Evolutionary conservation across 2,329 filamentous ascomycete genomes (phyloP), one percentile per base, ranked within the genome.

Genomic region (Xylariaceae sp.): DNA sequence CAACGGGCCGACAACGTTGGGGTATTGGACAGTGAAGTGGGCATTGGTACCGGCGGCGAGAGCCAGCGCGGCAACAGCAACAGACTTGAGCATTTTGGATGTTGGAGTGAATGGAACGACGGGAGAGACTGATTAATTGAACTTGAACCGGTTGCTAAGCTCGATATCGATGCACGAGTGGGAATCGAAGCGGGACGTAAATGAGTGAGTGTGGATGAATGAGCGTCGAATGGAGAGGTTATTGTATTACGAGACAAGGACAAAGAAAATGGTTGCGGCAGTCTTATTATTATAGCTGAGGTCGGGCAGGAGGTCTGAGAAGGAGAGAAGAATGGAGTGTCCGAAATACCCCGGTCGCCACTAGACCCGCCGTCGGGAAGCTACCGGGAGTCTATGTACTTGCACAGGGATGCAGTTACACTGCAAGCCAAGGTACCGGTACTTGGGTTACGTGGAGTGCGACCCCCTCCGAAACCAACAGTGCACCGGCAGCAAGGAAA

Each of bases 11-110:
- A 83, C 75, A 39, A 78, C 73, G 1, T 63, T 62, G 52, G 73
- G 84, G 74, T 70, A 77, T 60, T 75, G 70, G 68, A 87, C 73
- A 37, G 74, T 72, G 75, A 86, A 86, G 72, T 87, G 84, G 54
- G 81, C 80, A 52, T 73, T 72, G 62, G 75, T 72, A 53, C 76
- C 59, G 60, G 75, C 70, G 60, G 73, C 72, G 61, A 81, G 69
- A 53, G 77, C 68, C 55, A 75, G 63, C 50, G 67, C 53, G 17
- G 69, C 61, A 44, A 65, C 50, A 8, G 75, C 65, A 44, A 77
- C 59, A 35, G 74, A 70, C 18, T 72, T 60, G 55, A 80, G 64
- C 60, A 76, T 71, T 53, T 67, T 67, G 75, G 79, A 79, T 55
- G 56, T 75, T 45, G 18, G 50, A 35, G 34, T 15, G 23, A 2